Percentiles rank a stretch among this genome's conserved stretches.
phyloP scores from a whole-genome alignment of 2,329 filamentous ascomycete genomes.

The Aureobasidium pullulans region DNA sequence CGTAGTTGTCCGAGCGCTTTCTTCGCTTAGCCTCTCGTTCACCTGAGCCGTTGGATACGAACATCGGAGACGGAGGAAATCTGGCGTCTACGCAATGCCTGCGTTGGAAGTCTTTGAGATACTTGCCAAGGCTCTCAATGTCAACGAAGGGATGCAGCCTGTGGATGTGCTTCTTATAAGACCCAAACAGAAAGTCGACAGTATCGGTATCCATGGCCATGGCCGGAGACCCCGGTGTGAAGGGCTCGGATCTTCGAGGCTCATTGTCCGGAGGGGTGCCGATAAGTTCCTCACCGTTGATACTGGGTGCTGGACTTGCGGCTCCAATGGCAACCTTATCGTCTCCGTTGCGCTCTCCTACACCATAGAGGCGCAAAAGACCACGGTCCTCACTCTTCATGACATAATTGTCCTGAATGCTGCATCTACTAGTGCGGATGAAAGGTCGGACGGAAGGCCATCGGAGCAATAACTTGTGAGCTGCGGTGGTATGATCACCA shows the following conservation, averaged over 20 bases:
- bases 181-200: conserved; percentile 44
- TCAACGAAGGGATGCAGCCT: conserved; percentile 59
- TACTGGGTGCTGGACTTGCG: conserved; percentile 33
- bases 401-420: conserved; percentile 26
- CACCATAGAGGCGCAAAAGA: conserved; percentile 29
- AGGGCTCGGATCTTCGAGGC: conserved; percentile 24
- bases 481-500: conserved; percentile 82
- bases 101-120: conserved; percentile 34
- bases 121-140: conserved; percentile 39
- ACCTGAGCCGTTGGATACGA: conserved; percentile 5
- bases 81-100: background rate
- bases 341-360: conserved; percentile 32
- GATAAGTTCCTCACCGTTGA: conserved; percentile 26
- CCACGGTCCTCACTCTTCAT: conserved; percentile 31
- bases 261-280: conserved; percentile 37
- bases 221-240: conserved; percentile 35
- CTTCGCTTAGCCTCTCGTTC: conserved; percentile 15
- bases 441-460: conserved; percentile 44
- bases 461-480: conserved; percentile 64
- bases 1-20: background rate
- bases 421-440: background rate
- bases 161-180: conserved; percentile 55
- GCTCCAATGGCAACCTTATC: conserved; percentile 27
- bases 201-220: conserved; percentile 44
- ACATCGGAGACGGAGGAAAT: conserved; percentile 9